These are phyloP conservation scores for Rhodotorula graminis DNA, from an alignment of 768 basidiomycete genomes.

Conservation along the genomic window DNA sequence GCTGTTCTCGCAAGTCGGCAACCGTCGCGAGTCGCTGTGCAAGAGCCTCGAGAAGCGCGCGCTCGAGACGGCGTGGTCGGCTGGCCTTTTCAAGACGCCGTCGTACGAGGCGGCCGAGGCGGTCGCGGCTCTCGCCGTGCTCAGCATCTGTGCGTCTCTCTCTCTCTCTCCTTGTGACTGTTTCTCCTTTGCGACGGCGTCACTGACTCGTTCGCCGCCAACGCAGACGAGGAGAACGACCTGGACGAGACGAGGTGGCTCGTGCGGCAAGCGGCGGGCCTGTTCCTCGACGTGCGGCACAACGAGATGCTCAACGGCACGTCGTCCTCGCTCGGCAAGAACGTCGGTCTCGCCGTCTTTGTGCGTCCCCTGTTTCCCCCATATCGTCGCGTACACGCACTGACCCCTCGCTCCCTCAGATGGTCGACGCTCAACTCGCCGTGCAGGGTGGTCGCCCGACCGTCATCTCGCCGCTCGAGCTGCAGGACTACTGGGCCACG, in stretches of 20 bases:
- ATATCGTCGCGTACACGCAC: no score
- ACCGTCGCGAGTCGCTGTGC: conserved; percentile 6
- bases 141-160: conserved; percentile 5
- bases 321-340: background rate
- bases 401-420: background rate
- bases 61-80: conserved; percentile 12
- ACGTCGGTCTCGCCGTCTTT: conserved; percentile 8
- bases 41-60: background rate
- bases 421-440: conserved; percentile 14
- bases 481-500: conserved; percentile 17
- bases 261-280: conserved; percentile 15
- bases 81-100: conserved; percentile 1
- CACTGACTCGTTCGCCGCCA: background rate
- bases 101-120: conserved; percentile 15
- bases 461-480: conserved; percentile 14
- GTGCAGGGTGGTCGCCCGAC: background rate
- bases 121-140: background rate
- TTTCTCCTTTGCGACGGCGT: background rate
- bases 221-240: conserved; percentile 26
- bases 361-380: conserved; percentile 1
- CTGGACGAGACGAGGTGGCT: conserved; percentile 9
- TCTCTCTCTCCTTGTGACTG: background rate
- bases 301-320: background rate
- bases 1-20: conserved; percentile 4
- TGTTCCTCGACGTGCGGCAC: conserved; percentile 22